Conservation (phyloP, 805 yeast genomes). For the Candida incommunis region DNA sequence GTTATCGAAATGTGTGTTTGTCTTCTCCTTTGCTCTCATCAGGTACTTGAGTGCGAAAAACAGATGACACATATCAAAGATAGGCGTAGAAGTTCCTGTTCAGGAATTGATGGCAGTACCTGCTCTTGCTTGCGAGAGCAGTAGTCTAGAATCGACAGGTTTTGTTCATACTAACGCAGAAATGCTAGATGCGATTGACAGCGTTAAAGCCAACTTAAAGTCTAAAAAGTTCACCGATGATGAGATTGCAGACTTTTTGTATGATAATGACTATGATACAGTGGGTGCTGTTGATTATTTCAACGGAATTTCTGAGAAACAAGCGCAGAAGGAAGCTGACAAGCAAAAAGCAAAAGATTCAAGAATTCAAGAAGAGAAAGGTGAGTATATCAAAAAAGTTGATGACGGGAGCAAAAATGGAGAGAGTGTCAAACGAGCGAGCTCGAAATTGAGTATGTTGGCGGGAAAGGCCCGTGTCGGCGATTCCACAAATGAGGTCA, state of each 20-base stretch:
- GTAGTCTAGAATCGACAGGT: too few relatives aligned
- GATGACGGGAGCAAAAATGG: neutral
- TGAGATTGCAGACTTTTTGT: conserved; percentile 13
- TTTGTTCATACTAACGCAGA: neutral
- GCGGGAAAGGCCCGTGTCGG: neutral
- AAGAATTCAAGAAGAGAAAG: neutral
- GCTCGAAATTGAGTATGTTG: neutral
- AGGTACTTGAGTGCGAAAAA: too few relatives aligned
- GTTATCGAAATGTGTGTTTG: too few relatives aligned
- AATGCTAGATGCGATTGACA: conserved; percentile 9
- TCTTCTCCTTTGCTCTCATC: too few relatives aligned
- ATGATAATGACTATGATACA: conserved; percentile 13
- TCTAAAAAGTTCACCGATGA: conserved; percentile 7
- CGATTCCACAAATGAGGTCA: too few relatives aligned
- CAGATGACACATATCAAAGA: too few relatives aligned
- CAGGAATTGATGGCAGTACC: too few relatives aligned
- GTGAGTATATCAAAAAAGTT: conserved; percentile 1
- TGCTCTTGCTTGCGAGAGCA: too few relatives aligned
- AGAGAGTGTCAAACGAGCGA: neutral
- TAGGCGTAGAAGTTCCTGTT: too few relatives aligned
- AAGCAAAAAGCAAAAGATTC: neutral
- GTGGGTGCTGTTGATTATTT: conserved; percentile 14
- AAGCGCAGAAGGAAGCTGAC: conserved; percentile 7
- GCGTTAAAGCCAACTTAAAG: conserved; percentile 10
- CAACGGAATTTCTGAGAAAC: conserved; percentile 4